These are phyloP conservation scores for Coemansia sp. DNA, from an alignment of 192 early-diverging fungal species.

Conservation along the genomic window DNA sequence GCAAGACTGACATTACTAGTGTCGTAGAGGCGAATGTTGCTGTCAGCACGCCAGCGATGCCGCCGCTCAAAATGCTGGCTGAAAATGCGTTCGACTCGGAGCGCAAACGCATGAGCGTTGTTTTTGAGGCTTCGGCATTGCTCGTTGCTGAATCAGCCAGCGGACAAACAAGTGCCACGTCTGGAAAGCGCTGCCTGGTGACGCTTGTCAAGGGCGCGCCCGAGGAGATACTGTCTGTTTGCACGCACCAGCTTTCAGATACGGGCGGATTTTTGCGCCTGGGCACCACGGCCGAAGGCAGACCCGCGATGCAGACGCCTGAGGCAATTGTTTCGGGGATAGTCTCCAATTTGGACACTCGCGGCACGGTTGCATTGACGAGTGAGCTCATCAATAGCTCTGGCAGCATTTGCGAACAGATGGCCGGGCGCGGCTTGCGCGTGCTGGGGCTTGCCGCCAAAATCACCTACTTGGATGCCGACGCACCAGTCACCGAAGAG, in stretches of 20 bases:
- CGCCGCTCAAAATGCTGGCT: constrained; percentile 56
- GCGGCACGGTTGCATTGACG: constrained; percentile 37
- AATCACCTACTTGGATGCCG: constrained; percentile 54
- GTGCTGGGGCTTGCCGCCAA: constrained; percentile 87
- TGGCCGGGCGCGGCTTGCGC: constrained; percentile 85
- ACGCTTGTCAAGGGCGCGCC: constrained; percentile 91
- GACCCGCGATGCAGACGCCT: constrained; percentile 9
- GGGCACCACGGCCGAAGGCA: constrained; percentile 15
- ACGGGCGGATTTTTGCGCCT: constrained; percentile 33
- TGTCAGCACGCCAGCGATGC: background rate
- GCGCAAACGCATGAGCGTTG: constrained; percentile 91
- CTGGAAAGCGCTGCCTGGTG: constrained; percentile 44
- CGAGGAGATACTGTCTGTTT: constrained; percentile 75
- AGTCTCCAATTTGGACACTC: constrained; percentile 23
- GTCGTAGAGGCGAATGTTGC: background rate
- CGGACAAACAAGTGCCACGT: background rate
- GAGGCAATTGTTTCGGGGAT: constrained; percentile 17
- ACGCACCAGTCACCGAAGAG: constrained; percentile 45
- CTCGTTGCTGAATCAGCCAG: background rate
- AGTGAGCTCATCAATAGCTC: constrained; percentile 19
- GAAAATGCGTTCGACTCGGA: constrained; percentile 94
- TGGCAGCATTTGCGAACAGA: constrained; percentile 52
- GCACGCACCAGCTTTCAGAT: constrained; percentile 29
- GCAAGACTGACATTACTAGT: constrained; percentile 45
- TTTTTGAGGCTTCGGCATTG: constrained; percentile 55